Evolutionary conservation across 2,329 filamentous ascomycete genomes (phyloP), one percentile per base, ranked within the genome.

Genomic region (Cytospora piceae): DNA sequence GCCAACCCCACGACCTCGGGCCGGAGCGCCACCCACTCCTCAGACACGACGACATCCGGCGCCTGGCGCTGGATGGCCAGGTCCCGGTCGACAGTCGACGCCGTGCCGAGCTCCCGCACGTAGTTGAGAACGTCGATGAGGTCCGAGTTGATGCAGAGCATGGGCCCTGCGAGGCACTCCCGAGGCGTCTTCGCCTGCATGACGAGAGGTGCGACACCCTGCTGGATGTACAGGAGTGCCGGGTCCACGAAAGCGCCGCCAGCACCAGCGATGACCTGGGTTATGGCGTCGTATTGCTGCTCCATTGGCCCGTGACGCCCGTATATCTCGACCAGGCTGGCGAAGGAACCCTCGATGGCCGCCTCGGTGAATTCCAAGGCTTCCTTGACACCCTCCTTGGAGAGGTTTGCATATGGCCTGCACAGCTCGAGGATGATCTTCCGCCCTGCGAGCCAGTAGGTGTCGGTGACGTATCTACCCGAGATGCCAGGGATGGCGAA

Each of bases 381-480:
- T 22, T 15, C 11, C 22, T n/a, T 42, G 39, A 52, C 11, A 22
- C 17, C 14, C 17, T 49, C 39, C n/a, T 17, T 2, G 17, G 57
- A 34, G 57, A 4, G 4, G 20, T 27, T 4, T 5, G 5, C 6
- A 20, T 46, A 55, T 46, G 34, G 53, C 20, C 24, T 54, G 51
- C 59, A 61, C 2, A 55, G 24, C 29, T 24, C 27, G 27, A 61
- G 24, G 8, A 61, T 61, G 1, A 46, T 24, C 37, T 5, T 32
- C 15, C 59, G 32, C 17, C 51, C 59, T 29, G 20, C 37, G 4
- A 54, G 17, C 51, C 51, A 61, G 20, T 55, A 61, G 24, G 6
- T 51, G 0, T 6, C 12, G 6, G n/a, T 7, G 39, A 9, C 5
- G 17, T 42, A 42, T n/a, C 6, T 20, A 4, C 17, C 17, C 5